These are phyloP conservation scores for Puccinia novopanici DNA, from an alignment of 1,284 basidiomycete genomes.

Conservation along the genomic window DNA sequence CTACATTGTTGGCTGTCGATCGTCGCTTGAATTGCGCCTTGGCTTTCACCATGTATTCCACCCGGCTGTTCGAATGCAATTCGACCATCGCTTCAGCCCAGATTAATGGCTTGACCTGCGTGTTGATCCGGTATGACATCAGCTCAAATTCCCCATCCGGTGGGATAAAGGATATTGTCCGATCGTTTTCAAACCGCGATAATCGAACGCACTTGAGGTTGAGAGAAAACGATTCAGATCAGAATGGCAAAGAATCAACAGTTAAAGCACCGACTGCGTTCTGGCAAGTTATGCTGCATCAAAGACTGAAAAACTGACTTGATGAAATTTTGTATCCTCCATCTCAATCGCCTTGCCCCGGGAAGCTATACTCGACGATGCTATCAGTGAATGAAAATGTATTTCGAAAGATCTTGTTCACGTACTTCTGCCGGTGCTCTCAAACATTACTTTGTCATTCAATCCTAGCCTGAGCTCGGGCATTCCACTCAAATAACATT, in stretches of 20 bases:
- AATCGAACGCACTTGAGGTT: slow-evolving; percentile 77
- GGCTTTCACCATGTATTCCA: slow-evolving; percentile 98
- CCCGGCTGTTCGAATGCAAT: slow-evolving; percentile 84
- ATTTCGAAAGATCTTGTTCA: slow-evolving; percentile 50
- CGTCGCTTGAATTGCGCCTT: slow-evolving; percentile 97
- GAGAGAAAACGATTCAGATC: not conserved
- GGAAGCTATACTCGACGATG: slow-evolving; percentile 66
- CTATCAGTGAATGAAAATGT: too few relatives aligned
- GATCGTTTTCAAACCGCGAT: slow-evolving; percentile 97
- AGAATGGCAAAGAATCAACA: not conserved
- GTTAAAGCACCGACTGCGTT: not conserved
- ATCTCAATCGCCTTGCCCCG: slow-evolving; percentile 98
- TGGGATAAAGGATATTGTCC: slow-evolving; percentile 98
- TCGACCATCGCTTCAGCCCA: slow-evolving; percentile 98
- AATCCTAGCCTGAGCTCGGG: slow-evolving; percentile 91
- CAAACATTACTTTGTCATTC: slow-evolving; percentile 99
- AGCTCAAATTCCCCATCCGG: slow-evolving; percentile 98
- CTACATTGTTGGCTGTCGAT: slow-evolving; percentile 96
- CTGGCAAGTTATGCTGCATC: not conserved
- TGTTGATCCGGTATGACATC: slow-evolving; percentile 94
- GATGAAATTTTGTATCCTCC: slow-evolving; percentile 99
- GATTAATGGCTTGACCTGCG: slow-evolving; percentile 93
- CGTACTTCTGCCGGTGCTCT: slow-evolving; percentile 89
- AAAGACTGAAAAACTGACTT: slow-evolving; percentile 59
- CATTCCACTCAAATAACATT: slow-evolving; percentile 98